Evolutionary conservation across 2,329 filamentous ascomycete genomes (phyloP).

Genomic region (Ceratocystis alfenasii): DNA sequence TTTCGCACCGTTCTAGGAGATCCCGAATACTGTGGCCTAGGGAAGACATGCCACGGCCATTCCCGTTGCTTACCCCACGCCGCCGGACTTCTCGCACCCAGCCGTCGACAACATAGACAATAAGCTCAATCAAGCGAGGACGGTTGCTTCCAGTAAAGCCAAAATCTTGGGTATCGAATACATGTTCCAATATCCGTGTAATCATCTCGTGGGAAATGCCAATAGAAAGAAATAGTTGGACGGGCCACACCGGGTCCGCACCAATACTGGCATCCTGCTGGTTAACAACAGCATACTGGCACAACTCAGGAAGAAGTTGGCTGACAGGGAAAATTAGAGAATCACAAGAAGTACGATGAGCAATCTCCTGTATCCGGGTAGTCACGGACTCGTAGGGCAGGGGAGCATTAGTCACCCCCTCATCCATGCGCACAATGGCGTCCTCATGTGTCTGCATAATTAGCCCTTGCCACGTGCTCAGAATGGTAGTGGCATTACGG

Average conservation of each 20-base stretch:
- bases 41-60: slow-evolving; percentile 23
- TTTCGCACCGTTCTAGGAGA: slow-evolving; percentile 40
- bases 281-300: slow-evolving; percentile 48
- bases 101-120: slow-evolving; percentile 37
- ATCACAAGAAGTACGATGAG: slow-evolving; percentile 51
- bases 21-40: slow-evolving; percentile 37
- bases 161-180: slow-evolving; percentile 48
- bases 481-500: slow-evolving; percentile 74
- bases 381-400: slow-evolving; percentile 61
- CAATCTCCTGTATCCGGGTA: slow-evolving; percentile 50
- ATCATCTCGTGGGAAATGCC: slow-evolving; percentile 47
- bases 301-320: slow-evolving; percentile 49
- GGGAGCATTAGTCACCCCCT: slow-evolving; percentile 29
- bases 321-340: slow-evolving; percentile 55
- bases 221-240: slow-evolving; percentile 44
- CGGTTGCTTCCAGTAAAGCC: slow-evolving; percentile 43
- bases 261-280: slow-evolving; percentile 47
- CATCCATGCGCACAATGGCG: slow-evolving; percentile 31
- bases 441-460: slow-evolving; percentile 59
- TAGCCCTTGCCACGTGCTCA: slow-evolving; percentile 70
- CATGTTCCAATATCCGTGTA: slow-evolving; percentile 42
- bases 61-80: slow-evolving; percentile 31
- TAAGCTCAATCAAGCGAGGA: slow-evolving; percentile 43
- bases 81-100: slow-evolving; percentile 42
- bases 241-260: slow-evolving; percentile 46